Evolutionary conservation across 148 eudicot species (phyloP), one percentile per base, ranked within the genome.

Genomic region (Bassia scoparia): DNA sequence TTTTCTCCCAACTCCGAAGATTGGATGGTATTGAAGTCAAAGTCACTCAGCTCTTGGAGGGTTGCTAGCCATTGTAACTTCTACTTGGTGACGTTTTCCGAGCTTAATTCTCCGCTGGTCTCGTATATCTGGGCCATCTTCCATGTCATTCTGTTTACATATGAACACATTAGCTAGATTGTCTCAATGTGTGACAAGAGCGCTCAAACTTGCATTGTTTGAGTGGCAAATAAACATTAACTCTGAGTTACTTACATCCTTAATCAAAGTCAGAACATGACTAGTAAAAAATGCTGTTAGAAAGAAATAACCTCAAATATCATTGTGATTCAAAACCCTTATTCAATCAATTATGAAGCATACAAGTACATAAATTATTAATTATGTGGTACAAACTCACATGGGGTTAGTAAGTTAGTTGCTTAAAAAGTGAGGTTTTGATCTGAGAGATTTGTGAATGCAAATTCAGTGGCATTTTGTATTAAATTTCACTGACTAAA

Each of bases 1-100:
- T 72, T 70, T 8, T 64, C 59, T 9, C 61, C 50, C 23, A 68
- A 55, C 12, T 67, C 73, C 0, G 81, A 78, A 34, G 78, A 65
- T n/a, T 59, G 41, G 58, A 76, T 31, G 14, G 54, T 34, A 23
- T 64, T 60, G 61, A 81, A 78, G 14, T 81, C 79, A 15, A 70
- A 16, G 21, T 81, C 38, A 21, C 50, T 70, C 20, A 74, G 63
- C 15, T 81, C 84, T 21, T 66, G 60, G 24, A 81, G n/a, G 29
- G 79, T 78, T 65, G 70, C 70, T 74, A 17, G 84, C 84, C 49
- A 77, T 72, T 37, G 30, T 61, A n/a, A 81, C 54, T 30, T 79
- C 84, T 23, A 78, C 33, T 38, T 1, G 63, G 34, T 80, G 83
- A 63, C n/a, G 17, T 37, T 5, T 8, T 71, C 55, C 41, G 78